Conservation (phyloP, 208 protist species). For the Crithidia bombi region DNA sequence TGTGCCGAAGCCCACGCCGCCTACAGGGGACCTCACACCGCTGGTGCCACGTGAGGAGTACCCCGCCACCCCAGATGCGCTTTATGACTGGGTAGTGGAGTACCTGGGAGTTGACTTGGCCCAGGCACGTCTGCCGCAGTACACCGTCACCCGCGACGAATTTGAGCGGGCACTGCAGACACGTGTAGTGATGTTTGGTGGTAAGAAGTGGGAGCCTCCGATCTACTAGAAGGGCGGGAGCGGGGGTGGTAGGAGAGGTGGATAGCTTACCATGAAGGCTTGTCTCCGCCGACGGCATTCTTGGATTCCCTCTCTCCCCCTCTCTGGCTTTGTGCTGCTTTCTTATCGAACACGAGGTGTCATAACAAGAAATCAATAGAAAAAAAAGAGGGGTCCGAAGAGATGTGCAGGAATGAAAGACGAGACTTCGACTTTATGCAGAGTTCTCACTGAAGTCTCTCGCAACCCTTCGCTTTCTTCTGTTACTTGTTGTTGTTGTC, state of each 20-base stretch:
- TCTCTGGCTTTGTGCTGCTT: neutral
- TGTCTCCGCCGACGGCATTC: neutral
- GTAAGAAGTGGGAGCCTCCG: neutral
- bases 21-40: conserved; percentile 2
- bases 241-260: neutral
- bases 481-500: neutral
- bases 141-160: conserved; percentile 24
- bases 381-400: too few species aligned
- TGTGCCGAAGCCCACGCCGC: neutral
- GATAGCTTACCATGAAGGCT: neutral
- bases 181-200: conserved; percentile 17
- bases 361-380: too few species aligned
- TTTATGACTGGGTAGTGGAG: conserved; percentile 19
- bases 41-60: conserved; percentile 2
- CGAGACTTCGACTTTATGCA: too few species aligned
- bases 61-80: conserved; percentile 9
- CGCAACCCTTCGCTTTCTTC: neutral
- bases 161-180: conserved; percentile 1
- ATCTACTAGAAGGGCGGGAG: neutral
- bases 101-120: conserved; percentile 12
- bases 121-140: conserved; percentile 17
- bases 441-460: too few species aligned
- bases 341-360: too few species aligned
- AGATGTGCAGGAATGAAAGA: too few species aligned
- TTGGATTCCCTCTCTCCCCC: neutral